Percentiles rank a stretch among this genome's conserved stretches.
Conservation (phyloP, 371 early-diverging fungal species). For the Saksenaea vasiformis region DNA sequence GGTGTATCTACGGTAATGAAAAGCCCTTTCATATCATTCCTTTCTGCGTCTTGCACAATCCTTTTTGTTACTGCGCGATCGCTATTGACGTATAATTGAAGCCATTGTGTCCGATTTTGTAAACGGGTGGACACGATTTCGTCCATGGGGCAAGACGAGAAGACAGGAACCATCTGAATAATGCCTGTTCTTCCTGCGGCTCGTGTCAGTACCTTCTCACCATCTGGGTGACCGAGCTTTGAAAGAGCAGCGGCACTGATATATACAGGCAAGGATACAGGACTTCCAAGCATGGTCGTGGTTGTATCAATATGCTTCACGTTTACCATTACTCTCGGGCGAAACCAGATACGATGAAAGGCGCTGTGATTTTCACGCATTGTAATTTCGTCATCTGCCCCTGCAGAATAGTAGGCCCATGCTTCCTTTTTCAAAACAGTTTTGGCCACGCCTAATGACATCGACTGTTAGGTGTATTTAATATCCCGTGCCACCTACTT, state of each 20-base stretch:
- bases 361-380: conserved; percentile 78
- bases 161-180: conserved; percentile 74
- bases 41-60: conserved; percentile 81
- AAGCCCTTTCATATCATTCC: conserved; percentile 77
- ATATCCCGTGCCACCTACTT: conserved; percentile 21
- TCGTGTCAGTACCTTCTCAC: conserved; percentile 70
- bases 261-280: conserved; percentile 52
- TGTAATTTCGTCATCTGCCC: conserved; percentile 85
- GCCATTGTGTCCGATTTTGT: conserved; percentile 62
- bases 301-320: conserved; percentile 65
- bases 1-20: conserved; percentile 96
- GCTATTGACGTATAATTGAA: conserved; percentile 92
- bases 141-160: conserved; percentile 72
- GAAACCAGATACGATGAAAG: conserved; percentile 76
- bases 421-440: conserved; percentile 62
- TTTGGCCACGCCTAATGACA: conserved; percentile 58
- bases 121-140: conserved; percentile 55
- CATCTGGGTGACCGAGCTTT: conserved; percentile 77
- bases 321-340: conserved; percentile 78
- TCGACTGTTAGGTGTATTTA: too few species aligned
- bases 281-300: conserved; percentile 68
- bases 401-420: conserved; percentile 87
- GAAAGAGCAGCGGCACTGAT: conserved; percentile 69
- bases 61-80: conserved; percentile 73
- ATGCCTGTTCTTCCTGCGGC: conserved; percentile 55